Evolutionary conservation across 169 alveolate species (phyloP), one percentile per base, ranked within the genome.

Genomic region (Babesia ovis): DNA sequence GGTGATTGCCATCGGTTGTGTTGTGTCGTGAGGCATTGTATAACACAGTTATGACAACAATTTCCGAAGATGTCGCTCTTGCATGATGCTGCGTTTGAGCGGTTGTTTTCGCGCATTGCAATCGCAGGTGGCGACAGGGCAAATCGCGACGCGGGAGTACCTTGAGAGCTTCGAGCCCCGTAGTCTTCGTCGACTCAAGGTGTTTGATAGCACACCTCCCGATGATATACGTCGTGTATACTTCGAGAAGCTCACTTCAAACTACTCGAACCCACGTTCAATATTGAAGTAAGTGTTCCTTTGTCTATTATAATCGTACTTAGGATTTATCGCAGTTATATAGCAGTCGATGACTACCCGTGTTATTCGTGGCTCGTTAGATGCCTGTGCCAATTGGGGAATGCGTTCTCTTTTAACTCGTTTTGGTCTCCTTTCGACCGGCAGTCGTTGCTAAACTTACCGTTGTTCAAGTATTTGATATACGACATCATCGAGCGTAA

Each of bases 301-400:
- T 32, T 22, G 4, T 46, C 8, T 32, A 11, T 22, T 51, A 37
- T 71, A 51, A 9, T 29, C 51, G 20, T 0, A 25, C 20, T 11
- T 54, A 92, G 95, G 85, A 29, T 91, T 59, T 92, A 92, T 74
- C 85, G 92, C 77, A 81, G 79, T 6, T 91, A 92, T 57, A 91
- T 86, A 18, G 80, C 85, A 56, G 76, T 62, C 56, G 94, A 85
- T 53, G 95, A 92, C 60, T 84, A 89, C 39, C 95, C 95, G 0
- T 85, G 90, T 31, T 91, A 91, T 57, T 75, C 86, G 34, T 92
- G 95, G 95, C 87, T 92, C 31, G 91, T 92, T 2, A 82, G 96
- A 23, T 91, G 95, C 51, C 75, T 91, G 50, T 92, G 96, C 50
- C 96, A 92, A 51, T 82, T 92, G 25, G 95, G 91, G 22, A 92